Evolutionary conservation across 371 early-diverging fungal species (phyloP).

Genomic region (Aphelidium insulamus): DNA sequence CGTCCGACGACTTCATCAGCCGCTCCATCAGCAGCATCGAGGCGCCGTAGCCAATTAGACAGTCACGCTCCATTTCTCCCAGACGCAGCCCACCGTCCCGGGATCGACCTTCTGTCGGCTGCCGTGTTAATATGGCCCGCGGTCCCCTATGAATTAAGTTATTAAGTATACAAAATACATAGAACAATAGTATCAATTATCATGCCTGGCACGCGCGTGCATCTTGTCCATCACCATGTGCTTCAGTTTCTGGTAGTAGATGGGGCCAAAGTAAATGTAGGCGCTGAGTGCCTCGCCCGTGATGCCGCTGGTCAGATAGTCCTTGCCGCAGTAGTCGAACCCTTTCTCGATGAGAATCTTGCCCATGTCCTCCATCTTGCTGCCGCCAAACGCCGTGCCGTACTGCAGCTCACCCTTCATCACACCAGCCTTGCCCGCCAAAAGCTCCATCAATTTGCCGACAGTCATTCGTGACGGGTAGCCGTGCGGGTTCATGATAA

Average conservation of each 20-base stretch:
- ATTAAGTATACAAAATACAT: background rate
- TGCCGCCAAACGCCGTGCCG: constrained; percentile 94
- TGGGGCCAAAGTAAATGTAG: constrained; percentile 96
- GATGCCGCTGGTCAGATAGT: constrained; percentile 82
- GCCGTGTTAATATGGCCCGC: constrained; percentile 80
- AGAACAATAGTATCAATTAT: background rate
- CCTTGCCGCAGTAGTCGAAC: constrained; percentile 97
- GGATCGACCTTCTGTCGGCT: constrained; percentile 97
- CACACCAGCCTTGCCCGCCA: constrained; percentile 96
- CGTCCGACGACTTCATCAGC: constrained; percentile 85
- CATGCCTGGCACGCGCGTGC: constrained; percentile 84
- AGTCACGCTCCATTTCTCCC: constrained; percentile 99
- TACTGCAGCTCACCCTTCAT: constrained; percentile 86
- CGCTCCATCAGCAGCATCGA: constrained; percentile 81
- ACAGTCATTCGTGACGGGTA: constrained; percentile 99
- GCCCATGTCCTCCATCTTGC: constrained; percentile 91
- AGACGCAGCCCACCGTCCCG: constrained; percentile 94
- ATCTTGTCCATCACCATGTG: constrained; percentile 99
- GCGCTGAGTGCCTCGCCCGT: constrained; percentile 85
- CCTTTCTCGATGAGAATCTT: constrained; percentile 80
- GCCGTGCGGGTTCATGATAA: constrained; percentile 99
- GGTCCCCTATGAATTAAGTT: constrained; percentile 43
- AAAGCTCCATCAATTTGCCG: constrained; percentile 88
- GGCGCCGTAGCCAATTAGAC: constrained; percentile 95
- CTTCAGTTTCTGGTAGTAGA: constrained; percentile 96